Conservation (phyloP, 345 rosid genomes). For the Syzygium aromaticum region DNA sequence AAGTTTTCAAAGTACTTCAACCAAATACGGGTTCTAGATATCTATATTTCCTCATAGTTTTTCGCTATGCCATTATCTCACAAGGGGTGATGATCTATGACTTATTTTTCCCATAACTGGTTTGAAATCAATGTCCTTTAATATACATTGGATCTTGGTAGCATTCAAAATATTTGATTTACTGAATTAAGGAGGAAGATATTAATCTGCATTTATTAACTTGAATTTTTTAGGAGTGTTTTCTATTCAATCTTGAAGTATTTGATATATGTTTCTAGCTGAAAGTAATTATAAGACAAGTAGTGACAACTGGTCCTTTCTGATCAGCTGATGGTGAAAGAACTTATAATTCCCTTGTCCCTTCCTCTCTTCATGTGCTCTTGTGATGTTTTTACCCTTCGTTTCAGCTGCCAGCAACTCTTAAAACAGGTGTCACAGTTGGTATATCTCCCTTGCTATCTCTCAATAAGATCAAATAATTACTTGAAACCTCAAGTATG, state of each 20-base stretch:
- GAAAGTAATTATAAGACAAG: background rate
- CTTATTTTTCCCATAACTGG: too few species aligned
- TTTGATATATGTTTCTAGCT: background rate
- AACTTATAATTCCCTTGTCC: background rate
- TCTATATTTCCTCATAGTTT: too few species aligned
- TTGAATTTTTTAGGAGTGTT: background rate
- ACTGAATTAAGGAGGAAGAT: too few species aligned
- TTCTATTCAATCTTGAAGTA: background rate
- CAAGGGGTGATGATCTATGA: too few species aligned
- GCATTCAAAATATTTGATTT: too few species aligned
- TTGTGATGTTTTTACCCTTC: background rate
- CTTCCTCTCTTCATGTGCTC: background rate
- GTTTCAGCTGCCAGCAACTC: slow-evolving; percentile 80
- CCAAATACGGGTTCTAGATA: background rate
- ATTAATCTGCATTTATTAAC: too few species aligned
- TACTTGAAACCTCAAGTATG: background rate
- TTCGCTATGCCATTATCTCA: too few species aligned
- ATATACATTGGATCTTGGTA: too few species aligned
- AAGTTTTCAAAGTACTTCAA: background rate
- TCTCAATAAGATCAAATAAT: slow-evolving; percentile 77
- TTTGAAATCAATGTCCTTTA: too few species aligned
- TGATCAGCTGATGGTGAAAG: background rate
- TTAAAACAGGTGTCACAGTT: slow-evolving; percentile 72
- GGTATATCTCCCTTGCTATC: slow-evolving; percentile 83
- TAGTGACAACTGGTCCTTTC: background rate